Percentiles rank a stretch among this genome's conserved stretches.
phyloP scores from a whole-genome alignment of 176 grass and related monocot genomes.

The Tillandsia fasciculata region DNA sequence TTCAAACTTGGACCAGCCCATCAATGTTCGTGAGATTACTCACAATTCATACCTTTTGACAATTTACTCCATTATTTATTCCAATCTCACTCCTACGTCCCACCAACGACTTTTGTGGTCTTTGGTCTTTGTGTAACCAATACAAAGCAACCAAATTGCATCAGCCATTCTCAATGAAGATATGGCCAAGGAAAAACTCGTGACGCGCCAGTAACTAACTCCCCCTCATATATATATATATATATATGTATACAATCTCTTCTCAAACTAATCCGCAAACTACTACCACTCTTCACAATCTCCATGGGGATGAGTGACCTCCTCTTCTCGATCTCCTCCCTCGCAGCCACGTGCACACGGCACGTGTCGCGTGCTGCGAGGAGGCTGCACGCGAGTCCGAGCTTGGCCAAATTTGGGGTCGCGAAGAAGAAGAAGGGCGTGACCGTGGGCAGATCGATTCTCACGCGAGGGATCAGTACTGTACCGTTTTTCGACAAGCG shows the following conservation, averaged over 20 bases:
- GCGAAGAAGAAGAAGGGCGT: neutral
- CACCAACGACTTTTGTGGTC: too few species aligned
- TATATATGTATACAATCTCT: neutral
- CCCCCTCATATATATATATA: neutral
- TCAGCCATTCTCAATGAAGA: too few species aligned
- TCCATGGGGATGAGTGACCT: constrained; percentile 24
- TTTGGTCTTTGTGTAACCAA: too few species aligned
- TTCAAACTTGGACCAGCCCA: too few species aligned
- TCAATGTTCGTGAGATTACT: too few species aligned
- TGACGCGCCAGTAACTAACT: neutral
- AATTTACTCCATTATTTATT: too few species aligned
- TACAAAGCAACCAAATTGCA: too few species aligned
- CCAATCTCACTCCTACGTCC: too few species aligned
- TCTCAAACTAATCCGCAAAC: neutral
- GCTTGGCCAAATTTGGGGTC: neutral
- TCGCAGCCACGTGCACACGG: constrained; percentile 20
- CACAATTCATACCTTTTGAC: too few species aligned
- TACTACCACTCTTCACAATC: neutral
- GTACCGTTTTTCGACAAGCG: neutral
- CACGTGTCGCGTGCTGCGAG: constrained; percentile 14
- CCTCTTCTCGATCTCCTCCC: constrained; percentile 20
- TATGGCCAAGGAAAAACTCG: too few species aligned
- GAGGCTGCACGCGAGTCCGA: neutral
- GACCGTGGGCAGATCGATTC: too few species aligned
- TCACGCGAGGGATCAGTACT: too few species aligned